Base-by-base conservation (phyloP, 306 rosid species). In the Gastrolobium villosum region DNA sequence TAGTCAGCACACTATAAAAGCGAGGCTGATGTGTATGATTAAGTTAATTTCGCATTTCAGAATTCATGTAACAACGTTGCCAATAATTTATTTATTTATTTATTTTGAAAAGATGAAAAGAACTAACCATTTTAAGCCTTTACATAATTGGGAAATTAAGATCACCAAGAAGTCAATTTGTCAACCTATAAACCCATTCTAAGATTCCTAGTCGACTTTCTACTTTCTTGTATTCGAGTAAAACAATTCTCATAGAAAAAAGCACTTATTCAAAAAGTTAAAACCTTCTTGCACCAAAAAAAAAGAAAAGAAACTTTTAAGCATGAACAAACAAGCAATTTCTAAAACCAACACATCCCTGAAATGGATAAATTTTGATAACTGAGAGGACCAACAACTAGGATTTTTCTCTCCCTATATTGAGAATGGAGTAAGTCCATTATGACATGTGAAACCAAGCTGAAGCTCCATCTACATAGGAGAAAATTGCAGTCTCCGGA, bases 21-120 rank as follows among this genome's bases (percentile, higher is more conserved):
- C 40, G 43, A 50, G 7, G 37, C 26, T 50, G 48, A 79, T 61
- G 4, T 5, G 4, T 5, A 45, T 46, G 70, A 48, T 43, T 40
- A 30, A 70, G 37, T 46, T 35, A 10, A 65, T 50, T 13, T 52
- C 61, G 43, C 9, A 32, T n/a, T 65, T 53, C 46, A 48, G 63
- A 62, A 35, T 10, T 63, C 62, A 61, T 32, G 10, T 62, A 48
- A 45, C 28, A 55, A 53, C 6, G 2, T 10, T 31, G 10, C 59
- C 41, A 46, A 48, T 7, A 2, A 6, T 2, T 1, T 45, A 1
- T 8, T 49, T 3, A 28, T 53, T 53, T n/a, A 20, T 53, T 30
- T 13, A 10, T 7, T 2, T 10, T 45, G 46, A 11, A 14, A 66
- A 40, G 28, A 28, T 15, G 7, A 14, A 34, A 48, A 34, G 44